Base-by-base conservation (phyloP, 2,329 filamentous ascomycete genomes). In the Calonectria fujianensis region DNA sequence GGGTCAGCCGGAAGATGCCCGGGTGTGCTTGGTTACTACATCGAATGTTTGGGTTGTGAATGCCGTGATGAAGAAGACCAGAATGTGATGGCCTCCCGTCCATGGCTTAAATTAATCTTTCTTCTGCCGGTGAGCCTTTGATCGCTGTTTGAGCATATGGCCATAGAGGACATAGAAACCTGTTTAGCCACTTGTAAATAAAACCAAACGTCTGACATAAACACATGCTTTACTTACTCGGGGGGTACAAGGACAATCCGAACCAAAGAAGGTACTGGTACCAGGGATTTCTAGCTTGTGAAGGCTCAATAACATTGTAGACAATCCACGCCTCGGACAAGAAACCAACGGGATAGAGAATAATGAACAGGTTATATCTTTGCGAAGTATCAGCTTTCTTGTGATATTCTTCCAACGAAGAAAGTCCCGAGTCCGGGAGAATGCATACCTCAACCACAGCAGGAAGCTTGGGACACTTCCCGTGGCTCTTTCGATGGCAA, bases 251-350 rank as follows among this genome's bases (percentile, higher is more conserved):
- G 0, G 67, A 51, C 8, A 80, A 1, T 0, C 78, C 78, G 16
- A 79, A 70, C 78, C 78, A 80, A 3, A 80, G 61, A 0, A 80
- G 8, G 27, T 79, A 79, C 6, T 80, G 78, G 32, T 80, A 80
- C 0, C 27, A 7, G 2, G 69, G 9, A 5, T 79, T 78, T 11
- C 78, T 70, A 39, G 69, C 67, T 4, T 70, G 35, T 0, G 78
- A 80, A 16, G 78, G 78, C 4, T 29, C 64, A 52, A 80, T 80
- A 0, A 80, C 78, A 16, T 74, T 41, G 2, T 77, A 80, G 1
- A 80, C 78, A 3, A 80, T 77, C 8, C 73, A 63, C 20, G 70
- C 70, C 27, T 80, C 78, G 0, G 78, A 80, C 3, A 75, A 24
- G n/a, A 80, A 76, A 1, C 78, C 78, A 1, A 80, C 27, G 0